Percentiles rank a stretch among this genome's conserved stretches.
Evolutionary conservation across 2,329 filamentous ascomycete species (phyloP).

Genomic region (Colletotrichum sp.): DNA sequence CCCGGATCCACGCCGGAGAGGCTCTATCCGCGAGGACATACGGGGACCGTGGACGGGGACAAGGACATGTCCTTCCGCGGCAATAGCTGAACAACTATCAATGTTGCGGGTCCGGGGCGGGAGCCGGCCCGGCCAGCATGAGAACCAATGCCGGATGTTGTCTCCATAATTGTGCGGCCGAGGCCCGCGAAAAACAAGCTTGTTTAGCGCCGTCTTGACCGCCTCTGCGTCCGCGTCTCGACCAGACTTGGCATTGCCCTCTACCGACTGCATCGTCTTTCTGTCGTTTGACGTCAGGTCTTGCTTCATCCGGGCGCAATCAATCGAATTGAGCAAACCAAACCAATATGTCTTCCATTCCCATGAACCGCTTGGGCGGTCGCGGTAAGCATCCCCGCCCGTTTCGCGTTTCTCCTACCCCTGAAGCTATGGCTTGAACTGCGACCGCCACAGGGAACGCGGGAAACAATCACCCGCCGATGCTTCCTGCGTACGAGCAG

Average conservation of each 20-base stretch:
- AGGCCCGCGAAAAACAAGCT: slow-evolving; percentile 17
- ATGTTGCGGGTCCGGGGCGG: not conserved
- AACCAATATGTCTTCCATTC: slow-evolving; percentile 14
- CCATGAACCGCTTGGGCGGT: slow-evolving; percentile 23
- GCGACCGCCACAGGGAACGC: not conserved
- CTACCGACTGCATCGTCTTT: not conserved
- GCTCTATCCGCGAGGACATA: not conserved
- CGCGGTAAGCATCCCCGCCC: slow-evolving; percentile 16
- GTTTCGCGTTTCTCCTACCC: not conserved
- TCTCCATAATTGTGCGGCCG: slow-evolving; percentile 8
- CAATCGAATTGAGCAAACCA: not conserved
- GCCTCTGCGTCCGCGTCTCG: not conserved
- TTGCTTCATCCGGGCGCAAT: not conserved
- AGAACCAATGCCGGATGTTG: not conserved
- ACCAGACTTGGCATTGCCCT: not conserved
- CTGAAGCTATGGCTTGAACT: not conserved
- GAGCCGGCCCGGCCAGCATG: not conserved
- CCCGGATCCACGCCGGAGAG: not conserved
- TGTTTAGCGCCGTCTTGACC: slow-evolving; percentile 16
- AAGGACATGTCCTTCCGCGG: not conserved
- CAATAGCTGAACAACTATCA: not conserved
- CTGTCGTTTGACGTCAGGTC: not conserved
- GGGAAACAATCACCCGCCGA: not conserved
- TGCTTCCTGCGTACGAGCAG: not conserved
- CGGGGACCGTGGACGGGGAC: not conserved